Evolutionary conservation across 2,329 filamentous ascomycete genomes (phyloP), one percentile per base, ranked within the genome.

Genomic region (Bipolaris gigantea): DNA sequence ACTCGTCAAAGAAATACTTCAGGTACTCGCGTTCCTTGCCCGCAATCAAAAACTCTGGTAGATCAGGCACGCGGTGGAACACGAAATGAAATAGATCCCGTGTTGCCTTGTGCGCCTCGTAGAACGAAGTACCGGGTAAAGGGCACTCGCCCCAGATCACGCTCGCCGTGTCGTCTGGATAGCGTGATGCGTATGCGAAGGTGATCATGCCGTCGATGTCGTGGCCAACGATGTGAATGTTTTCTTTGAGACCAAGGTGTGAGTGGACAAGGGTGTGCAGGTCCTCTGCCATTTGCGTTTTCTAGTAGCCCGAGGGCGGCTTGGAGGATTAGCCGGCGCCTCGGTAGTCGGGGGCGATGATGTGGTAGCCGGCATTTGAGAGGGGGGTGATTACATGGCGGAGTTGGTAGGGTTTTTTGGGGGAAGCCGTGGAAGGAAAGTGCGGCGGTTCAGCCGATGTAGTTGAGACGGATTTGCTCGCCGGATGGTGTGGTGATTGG

Each of bases 131-230:
- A 13, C 48, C 41, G 5, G 48, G 48, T 8, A 51, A 25, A 1
- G 41, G 48, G 5, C 49, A 51, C 30, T 51, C 49, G 4, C 49
- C 49, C 49, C 48, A 51, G 0, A 51, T 39, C 1, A 54, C 77
- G 75, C 67, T 76, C 1, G 66, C 67, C 0, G 72, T 68, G 33
- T 68, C 55, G 1, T 70, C 59, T 0, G 76, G 66, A 40, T 74
- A 75, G 1, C 67, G 70, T 1, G 67, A 60, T 4, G 73, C 76
- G 53, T 77, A 77, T 4, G 76, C 73, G 53, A 76, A 75, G 0
- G 76, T 75, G 23, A 80, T 73, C 77, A 80, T 80, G 38, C 77
- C 77, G 15, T 78, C 77, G 18, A 80, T 80, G 50, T 80, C 78
- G 48, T 81, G 76, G 9, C 78, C 78, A 0, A 80, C 72, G 3